Base-by-base conservation (phyloP, 306 rosid genomes). In the Sphenostylis stenocarpa region DNA sequence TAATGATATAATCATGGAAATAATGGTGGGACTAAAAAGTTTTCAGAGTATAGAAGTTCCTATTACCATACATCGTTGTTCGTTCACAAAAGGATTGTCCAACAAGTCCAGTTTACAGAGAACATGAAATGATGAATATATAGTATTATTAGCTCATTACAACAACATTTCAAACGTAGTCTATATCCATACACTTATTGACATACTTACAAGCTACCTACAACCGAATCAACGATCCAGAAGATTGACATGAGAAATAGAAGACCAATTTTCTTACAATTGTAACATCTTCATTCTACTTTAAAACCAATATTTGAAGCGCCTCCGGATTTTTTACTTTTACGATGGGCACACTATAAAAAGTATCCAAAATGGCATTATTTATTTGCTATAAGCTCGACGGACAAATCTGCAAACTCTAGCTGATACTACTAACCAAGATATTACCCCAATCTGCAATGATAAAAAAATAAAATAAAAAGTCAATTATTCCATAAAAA, bases 391-490 rank as follows among this genome's bases (percentile, higher is more conserved):
- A 76, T 71, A 82, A 53, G 85, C 73, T 41, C 86, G 87, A 34
- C 80, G 87, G 53, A 88, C 78, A 51, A 80, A 89, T 89, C 89
- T 92, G 86, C 98, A 86, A 36, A 92, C 96, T 83, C 93, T 70
- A 4, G 92, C 84, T 1, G 92, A 95, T 61, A 94, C 70, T 60
- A 92, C 33, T 83, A 92, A 84, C 96, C 97, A 89, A 21, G 91
- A 89, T 49, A 94, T 82, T 43, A 95, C 73, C 72, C 97, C 98
- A 62, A 89, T 88, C 98, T 91, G 90, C 84, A 84, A 31, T 39
- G 3, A 41, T 45, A 76, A 5, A 19, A 20, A 36, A 51, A n/a
- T n/a, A n/a, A n/a, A n/a, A n/a, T n/a, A 75, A 4, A 19, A 17
- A 38, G 48, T 4, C 24, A 41, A 19, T 73, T 41, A 53, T 29